Base-by-base conservation (phyloP, 371 early-diverging fungal species). In the Apophysomyces ossiformis region DNA sequence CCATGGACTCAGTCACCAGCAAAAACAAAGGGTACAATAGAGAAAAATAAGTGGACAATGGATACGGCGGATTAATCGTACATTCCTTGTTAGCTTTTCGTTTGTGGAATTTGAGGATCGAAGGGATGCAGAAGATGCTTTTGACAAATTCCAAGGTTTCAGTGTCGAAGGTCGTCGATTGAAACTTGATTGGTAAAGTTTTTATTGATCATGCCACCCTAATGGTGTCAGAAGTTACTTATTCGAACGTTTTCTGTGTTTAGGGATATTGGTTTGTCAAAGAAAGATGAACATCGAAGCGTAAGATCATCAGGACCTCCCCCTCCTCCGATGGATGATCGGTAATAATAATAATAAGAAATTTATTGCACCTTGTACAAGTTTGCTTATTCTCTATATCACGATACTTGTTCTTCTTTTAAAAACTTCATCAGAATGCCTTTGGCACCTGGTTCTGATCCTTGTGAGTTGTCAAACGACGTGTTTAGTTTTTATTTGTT, bases 81-180 rank as follows among this genome's bases (percentile, higher is more conserved):
- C 38, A 4, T 58, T 13, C 21, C 3, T 32, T 58, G n/a, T 58
- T 69, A 89, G 89, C 7, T 93, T 93, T 70, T 87, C 92, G 7
- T 93, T 93, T 77, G 87, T 90, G 44, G 86, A 90, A 62, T 93
- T 85, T 74, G 90, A 90, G 62, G 89, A 92, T 57, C 86, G 92
- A 65, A 82, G 86, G 61, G 89, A 91, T 69, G 93, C 93, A 12
- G 91, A 90, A 70, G 91, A 89, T 65, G 93, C 91, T 5, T 87
- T 85, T 77, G 86, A 87, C 64, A 90, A 90, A 79, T 90, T 83
- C 67, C 85, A 90, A 71, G 87, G 85, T 59, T 88, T 87, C 63
- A 85, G 79, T 45, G 86, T 93, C 15, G 89, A 90, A 68, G 91
- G 91, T 18, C 86, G 93, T 64, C 81, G 89, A 44, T 68, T 93